These are phyloP conservation scores for Lojkania enalia DNA, from an alignment of 2,329 filamentous ascomycete species.

Conservation along the genomic window DNA sequence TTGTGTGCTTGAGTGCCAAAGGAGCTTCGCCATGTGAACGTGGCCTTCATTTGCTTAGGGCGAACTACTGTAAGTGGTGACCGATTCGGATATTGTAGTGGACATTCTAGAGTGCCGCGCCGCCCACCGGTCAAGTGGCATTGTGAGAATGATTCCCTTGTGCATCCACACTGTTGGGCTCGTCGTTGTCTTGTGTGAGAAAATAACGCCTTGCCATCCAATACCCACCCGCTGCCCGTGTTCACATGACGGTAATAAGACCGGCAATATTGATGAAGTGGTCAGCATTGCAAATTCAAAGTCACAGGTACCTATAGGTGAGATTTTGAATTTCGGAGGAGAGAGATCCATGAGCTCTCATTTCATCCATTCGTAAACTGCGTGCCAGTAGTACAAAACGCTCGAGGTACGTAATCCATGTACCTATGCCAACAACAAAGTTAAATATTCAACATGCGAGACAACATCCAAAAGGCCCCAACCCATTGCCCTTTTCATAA, in stretches of 20 bases:
- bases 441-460: constrained; percentile 12
- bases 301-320: neutral
- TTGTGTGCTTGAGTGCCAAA: too few species aligned
- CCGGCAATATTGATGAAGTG: constrained; percentile 5
- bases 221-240: constrained; percentile 4
- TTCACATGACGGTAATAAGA: constrained; percentile 19
- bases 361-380: constrained; percentile 11
- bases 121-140: constrained; percentile 6
- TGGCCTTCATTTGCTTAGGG: constrained; percentile 11
- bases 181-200: constrained; percentile 8
- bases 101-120: neutral
- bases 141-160: constrained; percentile 8
- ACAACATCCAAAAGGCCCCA: constrained; percentile 1
- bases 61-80: constrained; percentile 12
- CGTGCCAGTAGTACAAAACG: constrained; percentile 2
- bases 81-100: constrained; percentile 11
- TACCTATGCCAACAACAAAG: constrained; percentile 14
- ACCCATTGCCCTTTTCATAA: constrained; percentile 8
- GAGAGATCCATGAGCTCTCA: constrained; percentile 7
- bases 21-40: constrained; percentile 17
- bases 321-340: constrained; percentile 2
- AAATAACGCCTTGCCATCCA: constrained; percentile 9
- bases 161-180: constrained; percentile 11
- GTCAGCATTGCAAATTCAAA: constrained; percentile 13
- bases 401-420: constrained; percentile 6